phyloP scores from a whole-genome alignment of 768 basidiomycete species.

The Calocera cornea region DNA sequence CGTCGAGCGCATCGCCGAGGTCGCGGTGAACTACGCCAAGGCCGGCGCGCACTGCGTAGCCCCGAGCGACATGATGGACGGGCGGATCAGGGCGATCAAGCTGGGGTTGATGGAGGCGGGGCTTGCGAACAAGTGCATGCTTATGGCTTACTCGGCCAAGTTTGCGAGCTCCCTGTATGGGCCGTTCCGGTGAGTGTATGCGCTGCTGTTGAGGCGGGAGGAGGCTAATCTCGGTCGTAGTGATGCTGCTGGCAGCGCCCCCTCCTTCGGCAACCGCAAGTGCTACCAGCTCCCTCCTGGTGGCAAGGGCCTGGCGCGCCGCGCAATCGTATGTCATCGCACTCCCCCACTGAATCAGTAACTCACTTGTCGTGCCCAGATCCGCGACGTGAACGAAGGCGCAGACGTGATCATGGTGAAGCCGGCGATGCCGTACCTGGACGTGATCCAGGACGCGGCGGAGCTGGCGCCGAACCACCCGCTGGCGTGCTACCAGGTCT shows the following conservation, averaged over 20 bases:
- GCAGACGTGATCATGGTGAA: constrained; percentile 99
- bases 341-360: neutral
- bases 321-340: constrained; percentile 64
- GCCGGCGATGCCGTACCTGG: constrained; percentile 88
- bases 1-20: constrained; percentile 77
- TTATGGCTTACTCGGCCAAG: constrained; percentile 97
- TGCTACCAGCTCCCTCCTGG: constrained; percentile 93
- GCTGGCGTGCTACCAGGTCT: constrained; percentile 94
- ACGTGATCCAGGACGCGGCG: constrained; percentile 82
- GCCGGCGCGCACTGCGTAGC: constrained; percentile 98
- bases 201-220: neutral
- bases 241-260: constrained; percentile 94
- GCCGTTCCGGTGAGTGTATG: constrained; percentile 63
- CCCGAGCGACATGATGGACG: constrained; percentile 99
- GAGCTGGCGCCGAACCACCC: constrained; percentile 73
- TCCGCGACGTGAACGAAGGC: constrained; percentile 78
- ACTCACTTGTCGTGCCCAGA: constrained; percentile 33
- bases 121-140: constrained; percentile 70
- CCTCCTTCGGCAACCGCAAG: constrained; percentile 88
- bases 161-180: constrained; percentile 93
- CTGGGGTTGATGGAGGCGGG: constrained; percentile 68
- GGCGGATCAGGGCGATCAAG: constrained; percentile 82
- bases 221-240: constrained; percentile 32
- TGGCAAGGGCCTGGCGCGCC: constrained; percentile 76
- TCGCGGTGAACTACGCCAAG: constrained; percentile 79